Conservation (phyloP, 2,329 filamentous ascomycete species). For the Aschersonia sp. region DNA sequence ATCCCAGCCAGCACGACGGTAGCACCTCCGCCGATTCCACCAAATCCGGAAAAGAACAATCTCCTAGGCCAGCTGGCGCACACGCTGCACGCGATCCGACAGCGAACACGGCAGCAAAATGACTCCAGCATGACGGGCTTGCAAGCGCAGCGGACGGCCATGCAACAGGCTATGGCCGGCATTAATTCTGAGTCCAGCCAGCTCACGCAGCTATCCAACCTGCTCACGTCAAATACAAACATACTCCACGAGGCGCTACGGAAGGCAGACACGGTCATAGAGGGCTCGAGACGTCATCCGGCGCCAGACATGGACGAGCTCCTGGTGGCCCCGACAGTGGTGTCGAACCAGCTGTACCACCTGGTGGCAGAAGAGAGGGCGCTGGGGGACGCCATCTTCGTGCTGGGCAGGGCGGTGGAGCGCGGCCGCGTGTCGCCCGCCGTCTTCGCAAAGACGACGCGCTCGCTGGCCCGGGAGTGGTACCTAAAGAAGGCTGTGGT, state of each 20-base stretch:
- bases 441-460: constrained; percentile 68
- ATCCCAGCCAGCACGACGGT: constrained; percentile 33
- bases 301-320: constrained; percentile 78
- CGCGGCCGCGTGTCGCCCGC: constrained; percentile 53
- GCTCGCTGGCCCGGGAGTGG: constrained; percentile 63
- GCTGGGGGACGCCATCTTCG: constrained; percentile 75
- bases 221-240: constrained; percentile 62
- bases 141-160: constrained; percentile 63
- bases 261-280: constrained; percentile 66
- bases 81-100: constrained; percentile 54
- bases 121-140: constrained; percentile 61
- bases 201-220: constrained; percentile 54
- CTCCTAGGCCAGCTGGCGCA: constrained; percentile 64
- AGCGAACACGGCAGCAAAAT: constrained; percentile 57
- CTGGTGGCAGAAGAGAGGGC: constrained; percentile 80
- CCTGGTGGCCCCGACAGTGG: constrained; percentile 83
- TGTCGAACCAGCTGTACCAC: constrained; percentile 83
- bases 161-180: constrained; percentile 52
- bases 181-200: constrained; percentile 63
- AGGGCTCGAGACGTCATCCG: constrained; percentile 51
- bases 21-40: constrained; percentile 74
- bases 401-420: constrained; percentile 62
- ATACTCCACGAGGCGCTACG: constrained; percentile 66
- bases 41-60: constrained; percentile 90
- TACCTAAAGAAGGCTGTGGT: constrained; percentile 73